A percentile compares a stretch with the other conserved stretches of the same genome.
These are phyloP conservation scores for Talaromyces borbonicus DNA, from an alignment of 495 filamentous ascomycete species.

Conservation along the genomic window DNA sequence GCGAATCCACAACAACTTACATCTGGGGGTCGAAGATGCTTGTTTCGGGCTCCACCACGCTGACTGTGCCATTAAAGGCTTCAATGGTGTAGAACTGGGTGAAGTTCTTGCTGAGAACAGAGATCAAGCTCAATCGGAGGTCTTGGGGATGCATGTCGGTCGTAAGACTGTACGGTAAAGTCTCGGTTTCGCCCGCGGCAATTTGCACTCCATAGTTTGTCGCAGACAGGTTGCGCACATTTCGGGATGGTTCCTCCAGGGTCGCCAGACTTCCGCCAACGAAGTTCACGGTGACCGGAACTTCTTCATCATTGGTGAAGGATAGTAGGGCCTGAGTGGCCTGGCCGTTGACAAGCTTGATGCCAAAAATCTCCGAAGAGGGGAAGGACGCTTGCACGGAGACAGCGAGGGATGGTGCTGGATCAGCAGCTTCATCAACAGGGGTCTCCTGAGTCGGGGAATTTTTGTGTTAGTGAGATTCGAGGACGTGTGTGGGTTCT, in stretches of 20 bases:
- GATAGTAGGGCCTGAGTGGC: conserved; percentile 75
- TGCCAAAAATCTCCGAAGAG: conserved; percentile 80
- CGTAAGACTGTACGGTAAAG: conserved; percentile 70
- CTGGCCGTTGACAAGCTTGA: conserved; percentile 90
- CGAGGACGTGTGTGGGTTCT: neutral
- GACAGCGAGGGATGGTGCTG: conserved; percentile 56
- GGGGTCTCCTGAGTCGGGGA: conserved; percentile 24
- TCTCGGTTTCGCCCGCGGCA: conserved; percentile 66
- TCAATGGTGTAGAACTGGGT: conserved; percentile 62
- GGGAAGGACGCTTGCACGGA: conserved; percentile 73
- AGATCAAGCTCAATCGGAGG: conserved; percentile 64
- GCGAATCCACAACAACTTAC: conserved; percentile 47
- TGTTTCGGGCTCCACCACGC: conserved; percentile 82
- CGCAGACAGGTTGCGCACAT: conserved; percentile 77
- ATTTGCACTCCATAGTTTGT: conserved; percentile 64
- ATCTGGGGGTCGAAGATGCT: conserved; percentile 95
- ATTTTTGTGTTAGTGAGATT: neutral
- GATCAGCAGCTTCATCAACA: conserved; percentile 37
- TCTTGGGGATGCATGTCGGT: conserved; percentile 94
- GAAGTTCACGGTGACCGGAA: conserved; percentile 63
- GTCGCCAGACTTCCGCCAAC: conserved; percentile 67
- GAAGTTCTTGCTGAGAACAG: conserved; percentile 57
- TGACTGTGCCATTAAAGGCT: conserved; percentile 80
- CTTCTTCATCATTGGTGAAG: conserved; percentile 74
- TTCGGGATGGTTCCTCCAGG: conserved; percentile 42